Evolutionary conservation across 805 yeast genomes (phyloP).

Genomic region (Candida tammaniensis): DNA sequence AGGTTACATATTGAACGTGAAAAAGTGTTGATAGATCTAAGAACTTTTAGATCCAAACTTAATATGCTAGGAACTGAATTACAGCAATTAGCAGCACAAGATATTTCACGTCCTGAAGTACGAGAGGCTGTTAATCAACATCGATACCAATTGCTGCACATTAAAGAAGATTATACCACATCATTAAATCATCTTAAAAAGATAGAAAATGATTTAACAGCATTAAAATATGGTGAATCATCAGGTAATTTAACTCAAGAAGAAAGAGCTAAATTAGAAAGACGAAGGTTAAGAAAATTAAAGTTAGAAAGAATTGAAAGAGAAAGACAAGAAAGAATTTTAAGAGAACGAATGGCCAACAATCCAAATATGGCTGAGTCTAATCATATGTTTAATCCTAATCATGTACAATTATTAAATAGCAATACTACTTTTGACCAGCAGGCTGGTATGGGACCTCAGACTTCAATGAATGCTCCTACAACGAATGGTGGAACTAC

Average conservation of each 20-base stretch:
- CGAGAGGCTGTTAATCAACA: too few species aligned
- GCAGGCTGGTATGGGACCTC: neutral
- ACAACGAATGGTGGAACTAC: too few species aligned
- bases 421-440: neutral
- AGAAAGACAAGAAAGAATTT: conserved; percentile 1
- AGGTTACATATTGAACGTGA: neutral
- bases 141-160: too few species aligned
- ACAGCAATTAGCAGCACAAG: too few species aligned
- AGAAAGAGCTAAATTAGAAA: conserved; percentile 4
- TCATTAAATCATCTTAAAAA: neutral
- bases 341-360: too few species aligned
- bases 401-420: neutral
- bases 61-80: too few species aligned
- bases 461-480: too few species aligned
- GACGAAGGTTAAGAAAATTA: conserved; percentile 1
- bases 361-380: neutral
- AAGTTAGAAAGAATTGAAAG: conserved; percentile 5
- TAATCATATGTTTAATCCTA: too few species aligned
- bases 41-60: neutral
- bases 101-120: too few species aligned
- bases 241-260: conserved; percentile 1
- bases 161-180: too few species aligned
- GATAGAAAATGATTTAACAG: neutral
- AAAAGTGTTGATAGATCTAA: neutral
- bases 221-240: conserved; percentile 2